Evolutionary conservation across 371 early-diverging fungal genomes (phyloP).

Genomic region (Mortierella sp.): DNA sequence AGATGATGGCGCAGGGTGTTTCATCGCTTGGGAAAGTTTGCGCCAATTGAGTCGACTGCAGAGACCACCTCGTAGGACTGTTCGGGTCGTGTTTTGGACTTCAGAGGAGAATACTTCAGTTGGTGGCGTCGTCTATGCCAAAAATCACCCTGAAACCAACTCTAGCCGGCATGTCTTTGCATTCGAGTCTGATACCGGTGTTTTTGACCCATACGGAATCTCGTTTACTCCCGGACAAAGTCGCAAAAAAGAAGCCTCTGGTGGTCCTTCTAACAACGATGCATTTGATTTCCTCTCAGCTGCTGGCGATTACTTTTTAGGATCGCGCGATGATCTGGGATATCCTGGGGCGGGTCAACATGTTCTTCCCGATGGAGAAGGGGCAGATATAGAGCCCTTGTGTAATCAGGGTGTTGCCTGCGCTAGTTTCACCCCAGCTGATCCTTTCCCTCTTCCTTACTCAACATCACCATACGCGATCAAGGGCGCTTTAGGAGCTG

Average conservation of each 20-base stretch:
- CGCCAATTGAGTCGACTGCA: constrained; percentile 57
- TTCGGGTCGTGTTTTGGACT: constrained; percentile 68
- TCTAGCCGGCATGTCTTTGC: constrained; percentile 63
- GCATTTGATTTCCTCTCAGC: constrained; percentile 28
- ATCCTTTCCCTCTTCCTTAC: constrained; percentile 57
- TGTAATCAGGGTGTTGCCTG: constrained; percentile 63
- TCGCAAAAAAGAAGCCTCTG: constrained; percentile 13
- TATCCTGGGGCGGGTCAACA: constrained; percentile 39
- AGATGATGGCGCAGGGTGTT: constrained; percentile 68
- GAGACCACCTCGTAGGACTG: constrained; percentile 60
- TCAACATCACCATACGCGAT: constrained; percentile 36
- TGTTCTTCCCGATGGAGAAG: constrained; percentile 41
- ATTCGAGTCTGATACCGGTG: constrained; percentile 66
- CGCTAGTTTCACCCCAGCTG: constrained; percentile 57
- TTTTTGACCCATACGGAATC: constrained; percentile 67
- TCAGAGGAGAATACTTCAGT: constrained; percentile 64
- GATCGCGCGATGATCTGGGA: constrained; percentile 37
- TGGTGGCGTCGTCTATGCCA: constrained; percentile 61
- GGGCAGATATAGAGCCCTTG: constrained; percentile 59
- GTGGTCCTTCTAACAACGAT: constrained; percentile 9
- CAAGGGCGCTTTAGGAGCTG: not conserved
- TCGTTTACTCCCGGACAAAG: constrained; percentile 19
- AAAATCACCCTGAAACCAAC: constrained; percentile 47
- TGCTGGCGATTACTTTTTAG: constrained; percentile 39
- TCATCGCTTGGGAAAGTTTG: constrained; percentile 65